These are phyloP conservation scores for Chaetothyriales sp. DNA, from an alignment of 2,329 filamentous ascomycete species.

Conservation along the genomic window DNA sequence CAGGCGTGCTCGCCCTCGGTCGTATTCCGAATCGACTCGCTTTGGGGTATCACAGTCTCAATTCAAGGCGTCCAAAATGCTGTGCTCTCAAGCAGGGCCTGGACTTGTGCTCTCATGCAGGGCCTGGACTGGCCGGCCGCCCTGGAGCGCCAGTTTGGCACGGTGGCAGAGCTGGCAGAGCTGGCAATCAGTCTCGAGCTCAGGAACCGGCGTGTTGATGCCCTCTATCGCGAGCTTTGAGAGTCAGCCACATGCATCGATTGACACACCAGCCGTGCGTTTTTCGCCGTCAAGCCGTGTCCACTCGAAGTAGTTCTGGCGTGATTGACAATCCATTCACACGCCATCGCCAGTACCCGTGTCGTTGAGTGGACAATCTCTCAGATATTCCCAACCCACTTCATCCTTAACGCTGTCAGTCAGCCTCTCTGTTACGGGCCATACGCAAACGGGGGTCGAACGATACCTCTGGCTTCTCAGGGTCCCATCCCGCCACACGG, in stretches of 20 bases:
- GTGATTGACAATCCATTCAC: not conserved
- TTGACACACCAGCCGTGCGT: not conserved
- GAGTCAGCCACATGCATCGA: not conserved
- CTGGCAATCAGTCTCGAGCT: no score
- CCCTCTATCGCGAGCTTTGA: not conserved
- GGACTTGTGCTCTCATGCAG: not conserved
- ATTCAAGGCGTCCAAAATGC: not conserved
- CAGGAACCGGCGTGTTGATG: not conserved
- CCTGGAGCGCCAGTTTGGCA: not conserved
- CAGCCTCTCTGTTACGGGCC: not conserved
- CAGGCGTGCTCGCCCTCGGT: not conserved
- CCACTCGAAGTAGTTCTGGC: not conserved
- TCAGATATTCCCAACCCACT: slow-evolving; percentile 36
- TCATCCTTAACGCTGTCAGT: slow-evolving; percentile 23
- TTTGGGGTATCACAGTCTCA: not conserved
- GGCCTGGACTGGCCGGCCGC: not conserved
- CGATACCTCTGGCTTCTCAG: slow-evolving; percentile 29
- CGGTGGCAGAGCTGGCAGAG: not conserved
- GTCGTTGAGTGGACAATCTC: slow-evolving; percentile 27
- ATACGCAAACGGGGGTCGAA: not conserved
- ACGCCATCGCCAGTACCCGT: not conserved
- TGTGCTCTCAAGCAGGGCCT: not conserved
- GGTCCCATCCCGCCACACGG: slow-evolving; percentile 34
- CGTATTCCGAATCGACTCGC: not conserved
- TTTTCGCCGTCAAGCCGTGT: not conserved